These are phyloP conservation scores for Orbilia javanica DNA, from an alignment of 2,329 filamentous ascomycete species.

Conservation along the genomic window DNA sequence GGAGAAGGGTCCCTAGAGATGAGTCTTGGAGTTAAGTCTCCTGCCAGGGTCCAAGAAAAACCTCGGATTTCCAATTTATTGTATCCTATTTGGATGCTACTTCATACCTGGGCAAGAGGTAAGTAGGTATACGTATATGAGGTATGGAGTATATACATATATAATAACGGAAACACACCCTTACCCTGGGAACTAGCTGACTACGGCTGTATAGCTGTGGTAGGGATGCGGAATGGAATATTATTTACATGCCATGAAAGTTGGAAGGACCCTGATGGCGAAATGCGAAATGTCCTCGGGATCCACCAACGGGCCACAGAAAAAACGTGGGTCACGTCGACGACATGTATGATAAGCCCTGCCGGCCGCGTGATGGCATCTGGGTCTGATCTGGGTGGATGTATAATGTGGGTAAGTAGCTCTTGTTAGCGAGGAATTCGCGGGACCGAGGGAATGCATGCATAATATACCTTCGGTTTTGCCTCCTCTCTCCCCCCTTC, in stretches of 20 bases:
- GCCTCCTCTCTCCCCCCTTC: not conserved
- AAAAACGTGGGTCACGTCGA: conserved; percentile 56
- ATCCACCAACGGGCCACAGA: conserved; percentile 14
- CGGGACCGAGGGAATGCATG: too few species aligned
- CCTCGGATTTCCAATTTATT: not conserved
- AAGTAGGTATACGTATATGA: too few species aligned
- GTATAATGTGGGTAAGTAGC: too few species aligned
- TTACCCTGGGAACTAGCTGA: too few species aligned
- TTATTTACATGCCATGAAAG: conserved; percentile 3
- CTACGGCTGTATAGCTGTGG: too few species aligned
- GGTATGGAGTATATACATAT: too few species aligned
- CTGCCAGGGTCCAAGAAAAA: not conserved
- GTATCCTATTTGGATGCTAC: too few species aligned
- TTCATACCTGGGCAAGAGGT: too few species aligned
- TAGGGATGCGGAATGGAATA: too few species aligned
- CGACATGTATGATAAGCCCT: conserved; percentile 21
- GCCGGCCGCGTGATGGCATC: conserved; percentile 17
- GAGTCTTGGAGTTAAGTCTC: not conserved
- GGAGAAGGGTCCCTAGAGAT: too few species aligned
- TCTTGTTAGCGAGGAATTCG: conserved; percentile 3
- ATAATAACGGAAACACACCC: too few species aligned
- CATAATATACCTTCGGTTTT: not conserved
- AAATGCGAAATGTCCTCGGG: conserved; percentile 5
- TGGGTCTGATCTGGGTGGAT: too few species aligned
- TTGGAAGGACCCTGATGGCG: conserved; percentile 12